Evolutionary conservation across 306 rosid species (phyloP).

Genomic region (Prunus mume): DNA sequence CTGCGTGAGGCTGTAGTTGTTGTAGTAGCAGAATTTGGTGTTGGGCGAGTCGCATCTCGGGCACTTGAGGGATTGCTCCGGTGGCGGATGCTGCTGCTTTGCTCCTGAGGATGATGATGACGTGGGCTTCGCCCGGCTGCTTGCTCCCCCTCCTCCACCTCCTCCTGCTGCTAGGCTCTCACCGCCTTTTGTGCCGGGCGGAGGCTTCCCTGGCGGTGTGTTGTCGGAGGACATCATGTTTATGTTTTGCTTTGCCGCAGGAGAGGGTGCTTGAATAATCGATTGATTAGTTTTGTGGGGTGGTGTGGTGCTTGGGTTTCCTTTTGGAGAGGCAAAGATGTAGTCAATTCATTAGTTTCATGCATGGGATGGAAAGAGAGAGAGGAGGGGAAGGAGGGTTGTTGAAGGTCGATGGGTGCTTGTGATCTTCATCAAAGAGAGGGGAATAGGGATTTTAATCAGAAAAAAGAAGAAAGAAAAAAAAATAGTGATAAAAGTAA

Average conservation of each 20-base stretch:
- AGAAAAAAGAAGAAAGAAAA: neutral
- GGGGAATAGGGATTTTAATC: conserved; percentile 34
- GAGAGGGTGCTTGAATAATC: neutral
- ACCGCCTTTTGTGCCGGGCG: conserved; percentile 14
- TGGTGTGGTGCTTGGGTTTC: conserved; percentile 34
- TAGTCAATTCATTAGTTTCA: conserved; percentile 60
- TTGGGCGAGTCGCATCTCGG: conserved; percentile 89
- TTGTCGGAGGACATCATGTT: conserved; percentile 54
- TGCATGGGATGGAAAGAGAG: conserved; percentile 44
- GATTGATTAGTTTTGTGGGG: neutral
- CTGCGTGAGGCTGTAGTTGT: conserved; percentile 93
- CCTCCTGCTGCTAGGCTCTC: conserved; percentile 24
- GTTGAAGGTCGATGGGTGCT: conserved; percentile 42
- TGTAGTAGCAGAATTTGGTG: conserved; percentile 98
- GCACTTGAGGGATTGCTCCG: conserved; percentile 59
- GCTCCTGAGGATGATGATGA: neutral
- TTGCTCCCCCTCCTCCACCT: conserved; percentile 24
- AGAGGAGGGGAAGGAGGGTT: conserved; percentile 24
- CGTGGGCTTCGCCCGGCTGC: conserved; percentile 5
- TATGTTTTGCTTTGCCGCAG: neutral
- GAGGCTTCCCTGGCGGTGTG: conserved; percentile 30
- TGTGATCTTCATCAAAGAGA: conserved; percentile 79
- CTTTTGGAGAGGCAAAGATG: conserved; percentile 57
- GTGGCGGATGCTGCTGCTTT: conserved; percentile 16
- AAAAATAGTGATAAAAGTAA: conserved; percentile 14